Base-by-base conservation (phyloP, 352 stramenopile genomes). In the Phytophthora constricta region DNA sequence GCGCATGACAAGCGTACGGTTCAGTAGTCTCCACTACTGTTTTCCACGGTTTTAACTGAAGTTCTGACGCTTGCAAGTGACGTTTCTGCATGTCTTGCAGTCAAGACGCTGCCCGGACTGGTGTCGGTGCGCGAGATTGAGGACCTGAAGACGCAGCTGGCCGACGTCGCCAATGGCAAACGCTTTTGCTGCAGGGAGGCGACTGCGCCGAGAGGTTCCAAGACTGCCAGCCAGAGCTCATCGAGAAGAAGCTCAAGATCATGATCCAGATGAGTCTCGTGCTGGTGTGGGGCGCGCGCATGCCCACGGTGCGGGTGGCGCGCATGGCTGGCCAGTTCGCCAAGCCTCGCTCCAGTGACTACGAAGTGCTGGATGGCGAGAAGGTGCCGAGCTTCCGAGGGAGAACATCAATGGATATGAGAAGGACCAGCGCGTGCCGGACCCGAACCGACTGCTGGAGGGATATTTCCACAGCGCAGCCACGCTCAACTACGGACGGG, bases 301-400 rank as follows among this genome's bases (percentile, higher is more conserved):
- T 99, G 82, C 96, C 98, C 3, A 97, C 98, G 5, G 96, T 99
- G 25, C 98, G 88, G 34, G 90, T 99, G 52, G 97, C 96, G 7
- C 91, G 98, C 48, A 99, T 99, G 93, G 98, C 98, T 2, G 98
- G 98, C 16, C 98, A 99, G 82, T 99, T 99, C 67, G 96, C 98
- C 59, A 99, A 99, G 85, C 97, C 97, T 9, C 87, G 97, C 25
- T 98, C 88, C 34, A 97, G 96, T 62, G 84, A 97, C 62, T 97
- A 91, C 50, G 97, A 99, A 74, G 73, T 96, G 23, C 84, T 97
- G 37, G 90, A 99, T 58, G 97, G 96, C 58, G 95, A 99, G 4
- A 84, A 87, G 27, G 86, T 99, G 48, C 94, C 96, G 23, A 98
- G 92, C 53, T 99, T 99, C 84, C 88, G 97, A 42, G 97, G 97